These are phyloP conservation scores for Naegleria lovaniensis DNA, from an alignment of 208 protist genomes.

Conservation along the genomic window DNA sequence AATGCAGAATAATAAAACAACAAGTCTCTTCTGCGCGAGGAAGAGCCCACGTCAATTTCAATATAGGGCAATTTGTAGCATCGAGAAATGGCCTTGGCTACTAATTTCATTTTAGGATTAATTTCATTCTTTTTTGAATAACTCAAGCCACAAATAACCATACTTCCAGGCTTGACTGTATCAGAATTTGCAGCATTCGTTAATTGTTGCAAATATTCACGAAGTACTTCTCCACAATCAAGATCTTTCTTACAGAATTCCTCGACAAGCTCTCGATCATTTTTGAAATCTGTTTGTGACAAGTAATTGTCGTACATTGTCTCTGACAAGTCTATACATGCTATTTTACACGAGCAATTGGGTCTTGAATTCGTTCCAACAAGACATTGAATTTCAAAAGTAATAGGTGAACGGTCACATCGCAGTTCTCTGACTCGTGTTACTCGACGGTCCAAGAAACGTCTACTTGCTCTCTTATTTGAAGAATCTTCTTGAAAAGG, in stretches of 20 bases:
- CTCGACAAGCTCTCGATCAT: background rate
- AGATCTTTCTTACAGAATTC: background rate
- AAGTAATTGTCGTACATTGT: background rate
- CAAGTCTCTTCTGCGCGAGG: background rate
- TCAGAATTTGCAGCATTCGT: background rate
- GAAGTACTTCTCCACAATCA: background rate
- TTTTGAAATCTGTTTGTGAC: background rate
- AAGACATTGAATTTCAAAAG: background rate
- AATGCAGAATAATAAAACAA: background rate
- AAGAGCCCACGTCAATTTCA: background rate
- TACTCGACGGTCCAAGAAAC: background rate
- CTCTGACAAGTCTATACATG: background rate
- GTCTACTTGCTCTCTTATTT: background rate
- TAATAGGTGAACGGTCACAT: background rate
- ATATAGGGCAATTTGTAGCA: background rate
- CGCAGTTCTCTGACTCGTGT: background rate
- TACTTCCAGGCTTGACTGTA: background rate
- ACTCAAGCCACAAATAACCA: background rate
- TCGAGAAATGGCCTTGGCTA: background rate
- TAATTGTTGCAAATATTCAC: background rate
- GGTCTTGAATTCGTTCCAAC: background rate
- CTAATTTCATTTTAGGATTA: background rate
- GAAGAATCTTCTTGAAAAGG: background rate
- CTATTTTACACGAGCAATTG: background rate
- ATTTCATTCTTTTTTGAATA: background rate